These are phyloP conservation scores for Takakia lepidozioides DNA, from an alignment of 225 moss, liverwort and hornwort genomes.

Conservation along the genomic window DNA sequence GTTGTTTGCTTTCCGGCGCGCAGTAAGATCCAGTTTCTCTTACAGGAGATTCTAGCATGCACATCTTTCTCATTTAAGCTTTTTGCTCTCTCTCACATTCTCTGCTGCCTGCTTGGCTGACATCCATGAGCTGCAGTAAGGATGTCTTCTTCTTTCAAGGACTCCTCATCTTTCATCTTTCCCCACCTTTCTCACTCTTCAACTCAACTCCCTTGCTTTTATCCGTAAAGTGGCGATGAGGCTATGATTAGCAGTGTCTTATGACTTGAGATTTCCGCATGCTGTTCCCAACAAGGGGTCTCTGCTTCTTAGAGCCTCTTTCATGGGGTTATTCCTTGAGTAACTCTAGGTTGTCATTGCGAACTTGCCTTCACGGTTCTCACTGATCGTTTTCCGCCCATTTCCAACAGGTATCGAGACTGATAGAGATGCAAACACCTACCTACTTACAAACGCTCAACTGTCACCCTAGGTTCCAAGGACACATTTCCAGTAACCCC, in stretches of 20 bases:
- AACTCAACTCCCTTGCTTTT: too few species aligned
- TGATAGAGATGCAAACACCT: slow-evolving; percentile 81
- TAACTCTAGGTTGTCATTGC: background rate
- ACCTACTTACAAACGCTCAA: slow-evolving; percentile 58
- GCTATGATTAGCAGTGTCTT: background rate
- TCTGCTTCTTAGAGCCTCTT: background rate
- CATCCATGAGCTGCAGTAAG: background rate
- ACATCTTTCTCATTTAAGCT: background rate
- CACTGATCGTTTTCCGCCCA: background rate
- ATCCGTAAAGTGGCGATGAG: too few species aligned
- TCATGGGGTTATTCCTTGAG: background rate
- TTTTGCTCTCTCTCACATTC: too few species aligned
- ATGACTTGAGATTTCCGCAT: background rate
- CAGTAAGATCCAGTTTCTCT: slow-evolving; percentile 29
- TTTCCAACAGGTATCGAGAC: slow-evolving; percentile 71
- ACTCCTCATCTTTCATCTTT: too few species aligned
- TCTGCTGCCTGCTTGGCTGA: too few species aligned
- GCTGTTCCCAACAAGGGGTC: background rate
- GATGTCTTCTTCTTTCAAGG: too few species aligned
- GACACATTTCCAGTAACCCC: background rate
- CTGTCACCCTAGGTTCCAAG: slow-evolving; percentile 30
- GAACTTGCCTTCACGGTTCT: background rate
- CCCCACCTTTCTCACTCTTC: background rate
- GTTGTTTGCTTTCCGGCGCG: slow-evolving; percentile 74
- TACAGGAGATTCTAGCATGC: background rate